A percentile compares a stretch with the other conserved stretches of the same genome.
Evolutionary conservation across 345 rosid genomes (phyloP).

Genomic region (Pelargonium nanum): DNA sequence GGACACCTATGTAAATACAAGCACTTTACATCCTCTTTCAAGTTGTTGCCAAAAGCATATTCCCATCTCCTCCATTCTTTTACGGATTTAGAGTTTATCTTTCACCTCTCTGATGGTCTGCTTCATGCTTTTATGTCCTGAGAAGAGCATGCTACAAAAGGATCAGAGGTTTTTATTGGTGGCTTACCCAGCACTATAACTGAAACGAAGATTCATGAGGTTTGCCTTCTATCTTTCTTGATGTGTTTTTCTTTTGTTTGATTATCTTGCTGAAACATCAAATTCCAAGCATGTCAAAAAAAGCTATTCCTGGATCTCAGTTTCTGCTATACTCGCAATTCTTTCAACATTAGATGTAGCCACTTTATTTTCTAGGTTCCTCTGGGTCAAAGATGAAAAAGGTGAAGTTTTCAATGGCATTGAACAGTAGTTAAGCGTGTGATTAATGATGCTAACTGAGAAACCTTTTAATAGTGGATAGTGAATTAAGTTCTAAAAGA

Average conservation of each 20-base stretch:
- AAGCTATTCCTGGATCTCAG: background rate
- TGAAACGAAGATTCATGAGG: constrained; percentile 1
- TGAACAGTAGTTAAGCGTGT: background rate
- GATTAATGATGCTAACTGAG: too few species aligned
- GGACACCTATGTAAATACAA: background rate
- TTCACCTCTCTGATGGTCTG: background rate
- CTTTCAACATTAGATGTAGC: background rate
- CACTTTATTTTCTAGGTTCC: background rate
- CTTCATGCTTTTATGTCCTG: background rate
- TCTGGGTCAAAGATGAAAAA: background rate
- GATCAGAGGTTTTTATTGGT: constrained; percentile 1
- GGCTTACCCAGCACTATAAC: background rate
- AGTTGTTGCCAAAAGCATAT: background rate
- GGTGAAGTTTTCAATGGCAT: background rate
- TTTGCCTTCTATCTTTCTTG: background rate
- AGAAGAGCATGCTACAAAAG: background rate
- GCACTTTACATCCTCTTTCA: background rate
- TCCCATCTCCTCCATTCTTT: background rate
- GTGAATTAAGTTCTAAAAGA: too few species aligned
- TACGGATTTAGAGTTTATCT: background rate
- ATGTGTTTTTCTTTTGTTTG: background rate
- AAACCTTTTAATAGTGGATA: too few species aligned
- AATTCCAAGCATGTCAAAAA: background rate
- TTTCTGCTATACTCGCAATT: background rate
- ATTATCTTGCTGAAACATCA: background rate